These are phyloP conservation scores for Apocynum venetum DNA, from an alignment of 257 asterid species.

Conservation along the genomic window DNA sequence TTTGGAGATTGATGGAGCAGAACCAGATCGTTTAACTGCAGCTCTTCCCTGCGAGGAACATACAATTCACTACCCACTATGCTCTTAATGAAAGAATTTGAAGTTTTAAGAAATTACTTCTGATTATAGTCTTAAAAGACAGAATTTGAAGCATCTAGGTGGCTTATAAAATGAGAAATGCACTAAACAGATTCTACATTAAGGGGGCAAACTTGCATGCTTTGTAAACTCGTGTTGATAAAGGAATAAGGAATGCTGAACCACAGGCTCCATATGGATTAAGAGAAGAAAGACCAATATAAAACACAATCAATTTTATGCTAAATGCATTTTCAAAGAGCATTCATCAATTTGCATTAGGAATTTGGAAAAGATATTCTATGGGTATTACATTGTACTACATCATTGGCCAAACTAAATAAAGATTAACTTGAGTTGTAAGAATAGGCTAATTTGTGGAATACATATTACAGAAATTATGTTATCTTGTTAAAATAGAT, in stretches of 20 bases:
- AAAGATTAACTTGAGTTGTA: neutral
- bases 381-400: neutral
- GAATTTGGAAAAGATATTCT: neutral
- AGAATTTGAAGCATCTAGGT: neutral
- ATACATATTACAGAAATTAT: neutral
- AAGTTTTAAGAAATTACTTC: neutral
- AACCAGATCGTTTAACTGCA: constrained; percentile 52
- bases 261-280: neutral
- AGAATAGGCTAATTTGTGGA: neutral
- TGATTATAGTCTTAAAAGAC: too few species aligned
- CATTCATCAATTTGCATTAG: neutral
- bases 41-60: constrained; percentile 54
- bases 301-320: neutral
- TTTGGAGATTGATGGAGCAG: constrained; percentile 59
- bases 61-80: constrained; percentile 1
- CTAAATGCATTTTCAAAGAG: neutral
- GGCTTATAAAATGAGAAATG: neutral
- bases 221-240: neutral
- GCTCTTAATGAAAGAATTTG: neutral
- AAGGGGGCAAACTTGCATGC: neutral
- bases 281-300: neutral
- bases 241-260: neutral
- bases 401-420: neutral
- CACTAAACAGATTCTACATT: neutral
- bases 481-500: neutral